Percentiles rank a stretch among this genome's conserved stretches.
phyloP scores from a whole-genome alignment of 2,329 filamentous ascomycete species.

The Penicillium digitatum region DNA sequence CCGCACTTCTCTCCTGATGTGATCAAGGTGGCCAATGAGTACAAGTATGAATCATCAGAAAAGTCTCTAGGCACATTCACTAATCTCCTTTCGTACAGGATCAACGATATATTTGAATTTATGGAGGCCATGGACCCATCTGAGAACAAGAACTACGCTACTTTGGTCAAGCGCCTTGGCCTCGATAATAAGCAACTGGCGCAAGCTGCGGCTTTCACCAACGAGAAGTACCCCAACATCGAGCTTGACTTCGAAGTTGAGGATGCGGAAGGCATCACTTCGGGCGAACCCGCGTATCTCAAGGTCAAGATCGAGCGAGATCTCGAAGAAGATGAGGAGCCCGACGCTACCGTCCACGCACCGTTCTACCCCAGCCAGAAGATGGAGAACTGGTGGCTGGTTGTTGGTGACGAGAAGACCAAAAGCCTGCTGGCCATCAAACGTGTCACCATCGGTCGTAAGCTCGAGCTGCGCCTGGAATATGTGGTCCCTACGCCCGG shows the following conservation, averaged over 20 bases:
- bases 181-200: conserved; percentile 77
- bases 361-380: conserved; percentile 91
- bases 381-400: conserved; percentile 98
- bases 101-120: conserved; percentile 95
- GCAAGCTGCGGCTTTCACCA: conserved; percentile 91
- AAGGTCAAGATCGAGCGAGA: conserved; percentile 82
- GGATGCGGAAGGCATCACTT: conserved; percentile 72
- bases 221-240: conserved; percentile 91
- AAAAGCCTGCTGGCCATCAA: conserved; percentile 90
- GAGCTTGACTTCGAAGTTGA: conserved; percentile 85
- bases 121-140: conserved; percentile 98
- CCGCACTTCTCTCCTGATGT: conserved; percentile 84
- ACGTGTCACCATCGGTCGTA: conserved; percentile 77
- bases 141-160: conserved; percentile 77
- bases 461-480: conserved; percentile 75
- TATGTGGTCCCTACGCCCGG: conserved; percentile 84
- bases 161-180: conserved; percentile 71
- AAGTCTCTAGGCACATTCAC: conserved; percentile 23
- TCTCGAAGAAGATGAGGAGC: conserved; percentile 66
- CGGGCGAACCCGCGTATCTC: conserved; percentile 76
- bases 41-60: conserved; percentile 56
- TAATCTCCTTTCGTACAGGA: conserved; percentile 46
- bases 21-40: conserved; percentile 76
- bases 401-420: conserved; percentile 87
- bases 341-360: conserved; percentile 82